Percentiles rank a stretch among this genome's conserved stretches.
Evolutionary conservation across 108 stramenopile species (phyloP).

Genomic region (Poteriospumella lacustris): DNA sequence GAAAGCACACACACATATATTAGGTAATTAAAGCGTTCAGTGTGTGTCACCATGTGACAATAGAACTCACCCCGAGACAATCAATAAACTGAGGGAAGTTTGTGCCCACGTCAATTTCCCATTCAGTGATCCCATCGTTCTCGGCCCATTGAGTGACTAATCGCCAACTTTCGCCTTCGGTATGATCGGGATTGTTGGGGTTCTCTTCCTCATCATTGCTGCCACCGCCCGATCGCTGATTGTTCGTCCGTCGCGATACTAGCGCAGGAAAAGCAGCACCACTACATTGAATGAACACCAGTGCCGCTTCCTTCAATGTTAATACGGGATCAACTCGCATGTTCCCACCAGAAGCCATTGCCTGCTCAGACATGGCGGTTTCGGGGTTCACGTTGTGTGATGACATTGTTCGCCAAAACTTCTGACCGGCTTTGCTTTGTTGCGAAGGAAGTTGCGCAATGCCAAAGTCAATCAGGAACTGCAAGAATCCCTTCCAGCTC

Average conservation of each 20-base stretch:
- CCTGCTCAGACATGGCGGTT: not conserved
- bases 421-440: not conserved
- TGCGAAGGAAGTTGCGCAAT: not conserved
- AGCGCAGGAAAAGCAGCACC: not conserved
- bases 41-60: not conserved
- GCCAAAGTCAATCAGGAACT: not conserved
- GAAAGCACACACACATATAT: not conserved
- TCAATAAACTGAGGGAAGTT: constrained; percentile 10
- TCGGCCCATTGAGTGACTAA: not conserved
- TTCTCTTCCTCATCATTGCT: not conserved
- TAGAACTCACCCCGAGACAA: constrained; percentile 9
- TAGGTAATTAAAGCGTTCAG: too few relatives aligned
- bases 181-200: not conserved
- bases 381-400: too few relatives aligned
- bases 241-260: not conserved
- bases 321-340: not conserved
- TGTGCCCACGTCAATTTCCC: not conserved
- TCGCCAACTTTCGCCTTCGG: too few relatives aligned
- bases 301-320: not conserved
- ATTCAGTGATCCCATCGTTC: not conserved
- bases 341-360: not conserved
- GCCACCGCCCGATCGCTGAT: too few relatives aligned
- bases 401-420: not conserved
- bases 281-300: not conserved
- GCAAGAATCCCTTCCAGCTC: not conserved